phyloP scores from a whole-genome alignment of 352 stramenopile species.

The Pythium brachiatum region DNA sequence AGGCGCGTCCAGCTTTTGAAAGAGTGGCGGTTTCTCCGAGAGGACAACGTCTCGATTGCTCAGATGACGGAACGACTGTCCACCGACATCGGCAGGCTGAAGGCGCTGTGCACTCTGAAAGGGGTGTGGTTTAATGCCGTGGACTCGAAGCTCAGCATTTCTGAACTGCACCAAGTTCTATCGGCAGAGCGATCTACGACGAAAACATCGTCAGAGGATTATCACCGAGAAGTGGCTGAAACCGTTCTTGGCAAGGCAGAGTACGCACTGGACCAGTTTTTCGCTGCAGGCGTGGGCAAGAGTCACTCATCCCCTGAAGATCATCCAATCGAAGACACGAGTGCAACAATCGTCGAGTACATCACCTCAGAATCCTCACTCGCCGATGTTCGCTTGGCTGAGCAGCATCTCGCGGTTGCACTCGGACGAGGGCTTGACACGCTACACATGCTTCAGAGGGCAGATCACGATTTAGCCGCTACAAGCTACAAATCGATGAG shows the following conservation, averaged over 20 bases:
- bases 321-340: neutral
- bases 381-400: constrained; percentile 5
- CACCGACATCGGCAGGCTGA: constrained; percentile 44
- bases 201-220: neutral
- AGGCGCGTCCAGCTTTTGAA: constrained; percentile 60
- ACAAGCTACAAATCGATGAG: neutral
- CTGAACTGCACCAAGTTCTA: constrained; percentile 35
- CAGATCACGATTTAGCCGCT: neutral
- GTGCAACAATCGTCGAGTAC: constrained; percentile 4
- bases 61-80: constrained; percentile 56
- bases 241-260: constrained; percentile 9
- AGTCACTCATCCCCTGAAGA: neutral
- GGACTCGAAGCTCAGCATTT: constrained; percentile 38
- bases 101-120: constrained; percentile 51
- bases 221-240: constrained; percentile 3
- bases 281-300: neutral
- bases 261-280: constrained; percentile 1
- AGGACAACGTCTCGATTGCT: constrained; percentile 37
- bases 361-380: constrained; percentile 11
- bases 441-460: constrained; percentile 5
- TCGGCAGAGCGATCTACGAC: neutral
- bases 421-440: neutral
- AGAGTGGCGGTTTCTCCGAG: constrained; percentile 53
- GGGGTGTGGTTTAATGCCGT: constrained; percentile 33
- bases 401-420: neutral